Conservation (phyloP, 208 protist species). For the Phytomonas francai region DNA sequence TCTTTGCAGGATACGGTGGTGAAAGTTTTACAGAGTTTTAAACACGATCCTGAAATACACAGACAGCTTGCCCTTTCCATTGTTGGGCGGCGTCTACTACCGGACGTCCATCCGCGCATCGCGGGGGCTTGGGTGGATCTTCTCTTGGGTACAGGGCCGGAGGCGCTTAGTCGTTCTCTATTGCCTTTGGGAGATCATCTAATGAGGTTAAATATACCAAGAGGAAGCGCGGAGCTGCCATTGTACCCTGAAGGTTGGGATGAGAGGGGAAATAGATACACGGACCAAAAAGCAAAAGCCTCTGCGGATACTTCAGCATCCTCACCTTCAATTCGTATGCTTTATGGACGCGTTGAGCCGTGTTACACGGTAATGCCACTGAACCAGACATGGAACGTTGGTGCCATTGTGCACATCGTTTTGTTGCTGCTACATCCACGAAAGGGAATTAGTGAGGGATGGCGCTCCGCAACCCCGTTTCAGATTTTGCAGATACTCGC, state of each 20-base stretch:
- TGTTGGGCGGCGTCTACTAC: conserved; percentile 32
- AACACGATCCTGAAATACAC: conserved; percentile 6
- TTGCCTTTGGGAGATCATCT: conserved; percentile 15
- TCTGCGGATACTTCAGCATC: background rate
- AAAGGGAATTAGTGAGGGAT: background rate
- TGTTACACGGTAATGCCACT: conserved; percentile 52
- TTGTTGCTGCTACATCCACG: conserved; percentile 16
- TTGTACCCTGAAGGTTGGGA: background rate
- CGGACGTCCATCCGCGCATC: conserved; percentile 31
- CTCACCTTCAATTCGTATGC: background rate
- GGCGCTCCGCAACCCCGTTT: background rate
- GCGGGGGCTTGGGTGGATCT: conserved; percentile 28
- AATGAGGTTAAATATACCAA: background rate
- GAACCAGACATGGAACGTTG: conserved; percentile 60
- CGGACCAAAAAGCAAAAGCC: background rate
- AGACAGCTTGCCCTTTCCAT: conserved; percentile 42
- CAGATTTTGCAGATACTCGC: conserved; percentile 34
- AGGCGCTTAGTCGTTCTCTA: conserved; percentile 18
- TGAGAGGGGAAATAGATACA: background rate
- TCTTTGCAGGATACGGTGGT: background rate
- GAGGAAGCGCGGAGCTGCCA: background rate
- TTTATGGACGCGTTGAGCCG: conserved; percentile 44
- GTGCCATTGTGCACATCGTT: conserved; percentile 46
- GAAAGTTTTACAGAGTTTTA: background rate
- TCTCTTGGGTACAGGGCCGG: conserved; percentile 18